Evolutionary conservation across 805 yeast genomes (phyloP).

Genomic region (Candida chilensis): DNA sequence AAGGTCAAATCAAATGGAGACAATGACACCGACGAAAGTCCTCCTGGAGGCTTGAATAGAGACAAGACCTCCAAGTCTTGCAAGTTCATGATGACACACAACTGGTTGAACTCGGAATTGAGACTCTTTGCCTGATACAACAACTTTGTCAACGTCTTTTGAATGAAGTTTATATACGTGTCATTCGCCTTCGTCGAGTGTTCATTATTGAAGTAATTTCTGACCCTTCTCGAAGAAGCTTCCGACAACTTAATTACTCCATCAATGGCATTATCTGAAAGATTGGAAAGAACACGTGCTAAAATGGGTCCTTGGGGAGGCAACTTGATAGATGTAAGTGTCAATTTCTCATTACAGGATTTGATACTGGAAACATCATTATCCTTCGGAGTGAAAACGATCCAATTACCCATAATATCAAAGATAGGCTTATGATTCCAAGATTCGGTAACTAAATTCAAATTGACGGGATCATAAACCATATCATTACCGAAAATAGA

Average conservation of each 20-base stretch:
- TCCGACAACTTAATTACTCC: slow-evolving; percentile 39
- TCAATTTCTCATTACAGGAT: slow-evolving; percentile 5
- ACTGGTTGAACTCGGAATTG: too few species aligned
- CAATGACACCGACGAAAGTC: slow-evolving; percentile 48
- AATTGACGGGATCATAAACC: slow-evolving; percentile 4
- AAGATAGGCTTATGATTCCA: slow-evolving; percentile 29
- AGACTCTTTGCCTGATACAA: background rate
- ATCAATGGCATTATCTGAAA: slow-evolving; percentile 47
- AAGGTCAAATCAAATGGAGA: slow-evolving; percentile 54
- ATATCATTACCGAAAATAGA: too few species aligned
- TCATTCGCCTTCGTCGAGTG: slow-evolving; percentile 1
- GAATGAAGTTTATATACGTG: background rate
- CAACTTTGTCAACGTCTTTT: background rate
- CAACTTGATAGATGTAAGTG: slow-evolving; percentile 34
- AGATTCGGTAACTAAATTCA: slow-evolving; percentile 6
- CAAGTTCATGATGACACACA: background rate
- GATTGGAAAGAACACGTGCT: slow-evolving; percentile 33
- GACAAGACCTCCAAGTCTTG: background rate
- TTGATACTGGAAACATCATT: slow-evolving; percentile 11
- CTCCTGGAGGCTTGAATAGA: slow-evolving; percentile 50
- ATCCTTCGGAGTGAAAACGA: slow-evolving; percentile 34
- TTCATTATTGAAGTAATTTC: slow-evolving; percentile 17
- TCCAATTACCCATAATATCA: slow-evolving; percentile 40
- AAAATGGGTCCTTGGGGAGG: slow-evolving; percentile 38
- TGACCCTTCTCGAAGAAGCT: slow-evolving; percentile 34